Percentiles rank a stretch among this genome's conserved stretches.
phyloP scores from a whole-genome alignment of 768 basidiomycete genomes.

The Boletus coccyginus region DNA sequence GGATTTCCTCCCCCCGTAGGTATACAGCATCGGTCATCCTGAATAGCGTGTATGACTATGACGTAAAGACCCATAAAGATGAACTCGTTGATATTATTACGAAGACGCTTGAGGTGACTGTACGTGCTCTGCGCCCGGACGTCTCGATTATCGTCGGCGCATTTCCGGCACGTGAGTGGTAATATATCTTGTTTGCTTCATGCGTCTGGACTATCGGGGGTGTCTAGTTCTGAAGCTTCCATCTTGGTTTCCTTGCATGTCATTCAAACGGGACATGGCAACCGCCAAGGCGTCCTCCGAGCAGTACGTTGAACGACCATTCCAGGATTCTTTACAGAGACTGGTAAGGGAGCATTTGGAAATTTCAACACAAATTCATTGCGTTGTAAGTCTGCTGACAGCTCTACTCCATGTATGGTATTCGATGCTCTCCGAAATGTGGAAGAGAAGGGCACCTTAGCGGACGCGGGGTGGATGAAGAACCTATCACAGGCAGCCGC shows the following conservation, averaged over 20 bases:
- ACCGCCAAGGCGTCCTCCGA: slow-evolving; percentile 11
- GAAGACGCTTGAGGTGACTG: slow-evolving; percentile 2
- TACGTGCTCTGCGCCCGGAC: slow-evolving; percentile 16
- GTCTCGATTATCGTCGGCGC: slow-evolving; percentile 14
- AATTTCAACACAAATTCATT: background rate
- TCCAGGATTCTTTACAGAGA: slow-evolving; percentile 14
- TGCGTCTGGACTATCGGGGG: background rate
- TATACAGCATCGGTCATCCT: slow-evolving; percentile 23
- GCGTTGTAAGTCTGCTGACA: slow-evolving; percentile 4
- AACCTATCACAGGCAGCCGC: slow-evolving; percentile 23
- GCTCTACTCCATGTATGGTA: slow-evolving; percentile 15
- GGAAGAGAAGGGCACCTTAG: slow-evolving; percentile 5
- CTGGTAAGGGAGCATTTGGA: slow-evolving; percentile 6
- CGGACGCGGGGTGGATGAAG: slow-evolving; percentile 3
- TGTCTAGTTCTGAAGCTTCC: slow-evolving; percentile 18
- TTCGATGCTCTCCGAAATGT: slow-evolving; percentile 13
- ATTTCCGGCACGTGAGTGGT: slow-evolving; percentile 17
- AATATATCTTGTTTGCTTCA: no score
- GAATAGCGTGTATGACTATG: slow-evolving; percentile 19
- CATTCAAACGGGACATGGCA: slow-evolving; percentile 22
- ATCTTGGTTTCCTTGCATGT: slow-evolving; percentile 25
- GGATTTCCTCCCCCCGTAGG: background rate
- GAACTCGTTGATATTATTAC: slow-evolving; percentile 11
- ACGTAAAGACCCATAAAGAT: slow-evolving; percentile 10
- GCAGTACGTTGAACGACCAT: slow-evolving; percentile 15